Base-by-base conservation (phyloP, 306 rosid species). In the Trifolium fragiferum region DNA sequence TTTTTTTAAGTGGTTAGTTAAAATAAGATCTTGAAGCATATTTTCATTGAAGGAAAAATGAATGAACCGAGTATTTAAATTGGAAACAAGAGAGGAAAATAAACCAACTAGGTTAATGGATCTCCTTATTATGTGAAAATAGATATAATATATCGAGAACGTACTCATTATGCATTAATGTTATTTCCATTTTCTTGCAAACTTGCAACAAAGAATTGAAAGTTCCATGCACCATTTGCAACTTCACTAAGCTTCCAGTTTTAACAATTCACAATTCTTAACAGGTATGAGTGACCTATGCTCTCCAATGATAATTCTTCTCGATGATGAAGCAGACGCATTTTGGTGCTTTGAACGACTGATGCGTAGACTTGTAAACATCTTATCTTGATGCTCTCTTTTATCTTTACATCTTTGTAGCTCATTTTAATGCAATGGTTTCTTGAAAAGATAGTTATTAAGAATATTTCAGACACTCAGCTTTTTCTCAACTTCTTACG, bases 231-330 rank as follows among this genome's bases (percentile, higher is more conserved):
- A 47, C 50, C 61, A 30, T 67, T 72, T 78, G 66, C 78, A 61
- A 78, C 54, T 63, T 37, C 66, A 54, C n/a, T 51, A 66, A 59
- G 74, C 77, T 65, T 73, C 81, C 4, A 3, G 16, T 81, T 63
- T 84, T 32, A 80, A 66, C 81, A 40, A 51, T 53, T 74, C 67
- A 57, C 75, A 60, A 66, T 73, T 72, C 25, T 84, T 87, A 67
- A 82, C 93, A 95, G 99, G 99, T 80, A 95, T 95, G 99, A 90
- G 98, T 85, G 99, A 92, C 77, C 96, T 95, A 32, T 95, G 98
- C 83, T 95, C 99, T 80, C 99, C 99, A 51, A 95, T 95, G 98
- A 83, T 90, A 78, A 85, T 95, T 73, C 99, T 95, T 76, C 90
- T 95, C n/a, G 86, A 95, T 18, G 92, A 95, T 71, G 99, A 95